Conservation (phyloP, 225 moss, liverwort and hornwort species). For the Neckera pumila region DNA sequence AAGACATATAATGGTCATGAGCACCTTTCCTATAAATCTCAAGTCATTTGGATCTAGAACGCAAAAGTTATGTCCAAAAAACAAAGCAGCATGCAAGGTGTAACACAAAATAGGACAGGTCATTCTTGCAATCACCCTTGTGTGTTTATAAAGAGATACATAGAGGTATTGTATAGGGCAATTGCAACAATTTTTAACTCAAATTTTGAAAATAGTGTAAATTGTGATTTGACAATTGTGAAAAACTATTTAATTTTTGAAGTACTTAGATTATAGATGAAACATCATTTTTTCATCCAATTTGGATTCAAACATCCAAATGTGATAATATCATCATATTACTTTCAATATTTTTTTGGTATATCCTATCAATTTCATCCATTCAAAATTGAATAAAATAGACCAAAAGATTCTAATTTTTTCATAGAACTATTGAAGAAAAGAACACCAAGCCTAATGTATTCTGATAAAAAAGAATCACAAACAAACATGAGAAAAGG, state of each 20-base stretch:
- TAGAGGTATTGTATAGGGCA: neutral
- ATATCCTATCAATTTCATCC: neutral
- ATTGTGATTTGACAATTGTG: fast-evolving
- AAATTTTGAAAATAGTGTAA: neutral
- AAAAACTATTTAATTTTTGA: too few species aligned
- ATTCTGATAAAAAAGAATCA: too few species aligned
- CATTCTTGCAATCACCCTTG: too few species aligned
- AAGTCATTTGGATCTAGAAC: too few species aligned
- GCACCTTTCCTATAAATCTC: too few species aligned
- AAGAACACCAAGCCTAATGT: too few species aligned
- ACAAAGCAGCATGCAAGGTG: too few species aligned
- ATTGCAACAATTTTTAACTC: neutral
- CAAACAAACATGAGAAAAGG: too few species aligned
- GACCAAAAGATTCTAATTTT: neutral
- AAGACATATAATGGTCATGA: too few species aligned
- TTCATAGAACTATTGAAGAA: too few species aligned
- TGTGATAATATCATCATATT: neutral
- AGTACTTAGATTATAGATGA: neutral
- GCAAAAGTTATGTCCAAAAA: too few species aligned
- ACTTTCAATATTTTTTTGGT: neutral
- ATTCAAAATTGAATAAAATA: neutral
- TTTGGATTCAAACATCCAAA: neutral
- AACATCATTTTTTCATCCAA: neutral
- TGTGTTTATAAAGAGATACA: neutral
- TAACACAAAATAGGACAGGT: too few species aligned